Conservation (phyloP, 177 flowering plant genomes). For the Vitis hybrid region DNA sequence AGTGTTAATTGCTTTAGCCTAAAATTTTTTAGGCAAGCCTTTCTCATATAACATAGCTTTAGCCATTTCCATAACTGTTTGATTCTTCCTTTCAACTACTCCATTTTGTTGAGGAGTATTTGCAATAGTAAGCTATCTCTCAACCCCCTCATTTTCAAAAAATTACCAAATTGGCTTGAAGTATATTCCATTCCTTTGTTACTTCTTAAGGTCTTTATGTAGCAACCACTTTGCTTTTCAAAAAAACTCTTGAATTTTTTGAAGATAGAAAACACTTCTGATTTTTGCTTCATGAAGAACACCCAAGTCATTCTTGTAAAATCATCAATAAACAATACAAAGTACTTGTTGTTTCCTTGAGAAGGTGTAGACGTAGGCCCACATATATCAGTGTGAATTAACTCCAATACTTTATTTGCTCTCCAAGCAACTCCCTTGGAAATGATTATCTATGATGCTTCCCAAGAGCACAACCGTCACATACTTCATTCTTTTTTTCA, state of each 20-base stretch:
- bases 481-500: too few relatives aligned
- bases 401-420: too few relatives aligned
- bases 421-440: too few relatives aligned
- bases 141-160: slow-evolving; percentile 1
- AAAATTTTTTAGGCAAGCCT: neutral
- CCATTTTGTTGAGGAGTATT: neutral
- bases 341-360: too few relatives aligned
- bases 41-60: neutral
- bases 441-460: too few relatives aligned
- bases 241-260: slow-evolving; percentile 1
- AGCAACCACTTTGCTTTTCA: neutral
- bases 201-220: neutral
- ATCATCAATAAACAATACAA: too few relatives aligned
- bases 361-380: too few relatives aligned
- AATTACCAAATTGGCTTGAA: neutral
- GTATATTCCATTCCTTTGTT: slow-evolving; percentile 7
- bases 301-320: neutral
- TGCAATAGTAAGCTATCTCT: neutral
- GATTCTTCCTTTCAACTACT: neutral
- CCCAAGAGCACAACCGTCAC: too few relatives aligned
- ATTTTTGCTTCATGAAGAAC: neutral
- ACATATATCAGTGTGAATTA: too few relatives aligned
- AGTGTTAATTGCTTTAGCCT: neutral
- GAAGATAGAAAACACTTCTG: neutral
- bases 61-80: neutral